Evolutionary conservation across 192 early-diverging fungal species (phyloP).

Genomic region (Rhizophagus clarus): DNA sequence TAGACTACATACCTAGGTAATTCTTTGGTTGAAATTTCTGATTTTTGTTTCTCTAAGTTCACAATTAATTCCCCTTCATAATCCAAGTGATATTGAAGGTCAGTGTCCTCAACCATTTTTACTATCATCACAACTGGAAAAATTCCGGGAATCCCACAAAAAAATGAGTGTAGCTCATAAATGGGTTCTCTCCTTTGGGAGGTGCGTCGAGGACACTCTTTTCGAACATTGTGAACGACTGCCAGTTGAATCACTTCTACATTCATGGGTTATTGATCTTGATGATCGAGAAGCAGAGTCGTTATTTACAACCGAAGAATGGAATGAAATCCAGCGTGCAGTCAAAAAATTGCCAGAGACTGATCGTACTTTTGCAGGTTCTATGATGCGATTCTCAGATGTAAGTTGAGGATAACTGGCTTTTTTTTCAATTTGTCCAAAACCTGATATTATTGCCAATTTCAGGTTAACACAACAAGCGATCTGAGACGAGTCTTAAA

Average conservation of each 20-base stretch:
- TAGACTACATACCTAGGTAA: slow-evolving; percentile 15
- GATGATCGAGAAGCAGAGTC: slow-evolving; percentile 10
- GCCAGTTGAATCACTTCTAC: slow-evolving; percentile 21
- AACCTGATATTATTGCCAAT: slow-evolving; percentile 30
- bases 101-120: background rate
- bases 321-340: slow-evolving; percentile 20
- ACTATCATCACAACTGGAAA: slow-evolving; percentile 1
- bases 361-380: slow-evolving; percentile 25
- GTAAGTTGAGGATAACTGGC: slow-evolving; percentile 28
- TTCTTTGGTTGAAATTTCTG: slow-evolving; percentile 13
- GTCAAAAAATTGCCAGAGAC: slow-evolving; percentile 30
- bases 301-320: slow-evolving; percentile 22
- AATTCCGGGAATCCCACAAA: slow-evolving; percentile 15
- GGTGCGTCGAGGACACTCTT: slow-evolving; percentile 23
- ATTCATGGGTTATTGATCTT: slow-evolving; percentile 30
- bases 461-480: slow-evolving; percentile 29
- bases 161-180: slow-evolving; percentile 29
- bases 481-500: slow-evolving; percentile 29
- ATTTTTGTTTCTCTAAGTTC: background rate
- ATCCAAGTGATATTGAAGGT: slow-evolving; percentile 6
- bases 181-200: slow-evolving; percentile 21
- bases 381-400: slow-evolving; percentile 33
- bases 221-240: slow-evolving; percentile 20
- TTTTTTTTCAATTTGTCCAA: slow-evolving; percentile 27
- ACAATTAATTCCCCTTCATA: background rate